Conservation (phyloP, 768 basidiomycete species). For the Boletus bicolor region DNA sequence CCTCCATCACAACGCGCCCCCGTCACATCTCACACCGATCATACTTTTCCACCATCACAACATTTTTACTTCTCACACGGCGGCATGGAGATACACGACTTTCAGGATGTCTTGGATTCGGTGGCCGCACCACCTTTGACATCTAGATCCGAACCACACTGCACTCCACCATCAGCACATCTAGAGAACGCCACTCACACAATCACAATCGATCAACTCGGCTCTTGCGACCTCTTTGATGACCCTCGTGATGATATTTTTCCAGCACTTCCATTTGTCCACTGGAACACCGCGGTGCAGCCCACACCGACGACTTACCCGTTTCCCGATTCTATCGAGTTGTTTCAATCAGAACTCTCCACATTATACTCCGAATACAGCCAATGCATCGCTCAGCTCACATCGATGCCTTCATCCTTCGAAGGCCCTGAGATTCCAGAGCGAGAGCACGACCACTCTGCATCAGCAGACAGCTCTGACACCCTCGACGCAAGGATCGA, state of each 20-base stretch:
- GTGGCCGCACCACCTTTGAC: neutral
- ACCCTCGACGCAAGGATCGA: slow-evolving; percentile 38
- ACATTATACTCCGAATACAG: slow-evolving; percentile 49
- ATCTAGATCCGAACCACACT: slow-evolving; percentile 20
- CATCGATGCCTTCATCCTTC: slow-evolving; percentile 36
- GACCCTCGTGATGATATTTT: slow-evolving; percentile 15
- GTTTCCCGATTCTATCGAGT: slow-evolving; percentile 22
- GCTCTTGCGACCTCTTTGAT: slow-evolving; percentile 8
- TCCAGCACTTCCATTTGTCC: slow-evolving; percentile 20
- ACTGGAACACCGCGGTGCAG: slow-evolving; percentile 27
- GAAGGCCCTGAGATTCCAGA: slow-evolving; percentile 14
- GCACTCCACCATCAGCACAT: slow-evolving; percentile 6
- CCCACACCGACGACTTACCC: neutral
- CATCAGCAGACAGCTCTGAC: slow-evolving; percentile 15
- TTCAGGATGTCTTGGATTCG: slow-evolving; percentile 12
- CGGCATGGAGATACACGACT: slow-evolving; percentile 7
- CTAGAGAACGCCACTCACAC: slow-evolving; percentile 1
- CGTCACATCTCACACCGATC: slow-evolving; percentile 9
- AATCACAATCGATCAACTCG: slow-evolving; percentile 3
- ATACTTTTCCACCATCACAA: neutral
- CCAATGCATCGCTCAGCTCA: slow-evolving; percentile 44
- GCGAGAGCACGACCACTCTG: neutral
- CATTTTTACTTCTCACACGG: slow-evolving; percentile 13
- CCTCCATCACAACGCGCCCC: slow-evolving; percentile 1
- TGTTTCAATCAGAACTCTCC: slow-evolving; percentile 38